Percentiles rank a stretch among this genome's conserved stretches.
These are phyloP conservation scores for Pyrenopolyporus hunteri DNA, from an alignment of 495 filamentous ascomycete species.

Conservation along the genomic window DNA sequence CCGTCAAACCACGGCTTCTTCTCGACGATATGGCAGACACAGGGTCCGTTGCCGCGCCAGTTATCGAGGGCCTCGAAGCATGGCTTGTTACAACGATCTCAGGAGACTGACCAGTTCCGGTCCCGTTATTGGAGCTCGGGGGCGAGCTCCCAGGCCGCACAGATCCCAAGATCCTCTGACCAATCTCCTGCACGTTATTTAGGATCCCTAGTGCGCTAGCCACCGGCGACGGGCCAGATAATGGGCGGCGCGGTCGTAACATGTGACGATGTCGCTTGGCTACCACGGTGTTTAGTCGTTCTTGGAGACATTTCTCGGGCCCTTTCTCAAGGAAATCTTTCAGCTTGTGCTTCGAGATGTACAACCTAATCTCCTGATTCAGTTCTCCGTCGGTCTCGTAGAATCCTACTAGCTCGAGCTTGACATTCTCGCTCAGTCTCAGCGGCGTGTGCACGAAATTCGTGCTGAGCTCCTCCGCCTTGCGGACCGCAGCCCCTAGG, in stretches of 20 bases:
- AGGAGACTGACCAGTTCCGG: constrained; percentile 33
- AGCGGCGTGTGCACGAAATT: constrained; percentile 52
- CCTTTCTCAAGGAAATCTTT: constrained; percentile 56
- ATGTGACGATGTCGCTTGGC: constrained; percentile 8
- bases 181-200: constrained; percentile 31
- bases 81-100: constrained; percentile 48
- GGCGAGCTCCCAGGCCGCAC: constrained; percentile 18
- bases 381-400: constrained; percentile 58
- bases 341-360: constrained; percentile 58
- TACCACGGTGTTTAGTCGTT: constrained; percentile 47
- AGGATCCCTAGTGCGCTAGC: constrained; percentile 28
- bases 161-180: constrained; percentile 30
- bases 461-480: constrained; percentile 50
- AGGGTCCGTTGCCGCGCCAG: constrained; percentile 33
- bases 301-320: constrained; percentile 49
- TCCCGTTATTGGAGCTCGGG: constrained; percentile 1
- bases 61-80: constrained; percentile 35
- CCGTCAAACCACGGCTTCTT: constrained; percentile 37
- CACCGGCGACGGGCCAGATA: constrained; percentile 19
- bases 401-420: constrained; percentile 66
- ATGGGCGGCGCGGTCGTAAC: constrained; percentile 10
- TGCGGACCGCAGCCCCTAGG: constrained; percentile 51
- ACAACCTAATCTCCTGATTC: constrained; percentile 57
- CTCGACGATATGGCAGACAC: constrained; percentile 8
- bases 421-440: constrained; percentile 57